phyloP scores from a whole-genome alignment of 1,284 basidiomycete genomes.

The Xanthoconium separans region DNA sequence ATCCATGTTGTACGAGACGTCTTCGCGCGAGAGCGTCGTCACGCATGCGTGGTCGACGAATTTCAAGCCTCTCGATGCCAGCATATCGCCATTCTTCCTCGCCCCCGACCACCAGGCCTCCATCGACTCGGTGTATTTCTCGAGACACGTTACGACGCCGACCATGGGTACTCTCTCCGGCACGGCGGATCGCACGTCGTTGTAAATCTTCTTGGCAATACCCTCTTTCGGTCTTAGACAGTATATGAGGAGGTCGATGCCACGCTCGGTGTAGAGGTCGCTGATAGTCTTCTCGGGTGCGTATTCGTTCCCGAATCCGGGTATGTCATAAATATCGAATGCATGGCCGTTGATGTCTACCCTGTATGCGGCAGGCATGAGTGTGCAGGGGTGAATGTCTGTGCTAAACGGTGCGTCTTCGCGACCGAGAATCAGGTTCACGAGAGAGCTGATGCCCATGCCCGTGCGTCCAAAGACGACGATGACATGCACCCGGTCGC shows the following conservation, averaged over 20 bases:
- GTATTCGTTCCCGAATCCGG: conserved; percentile 25
- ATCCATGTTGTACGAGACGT: conserved; percentile 34
- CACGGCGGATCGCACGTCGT: conserved; percentile 24
- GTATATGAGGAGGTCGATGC: conserved; percentile 32
- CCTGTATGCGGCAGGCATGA: conserved; percentile 24
- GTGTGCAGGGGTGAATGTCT: conserved; percentile 31
- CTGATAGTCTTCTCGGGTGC: conserved; percentile 25
- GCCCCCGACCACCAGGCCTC: conserved; percentile 32
- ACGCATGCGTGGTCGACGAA: conserved; percentile 34
- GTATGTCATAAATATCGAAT: conserved; percentile 32
- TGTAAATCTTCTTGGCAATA: conserved; percentile 28
- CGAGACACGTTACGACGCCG: conserved; percentile 31
- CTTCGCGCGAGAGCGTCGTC: conserved; percentile 32
- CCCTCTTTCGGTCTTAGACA: conserved; percentile 30
- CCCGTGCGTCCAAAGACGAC: conserved; percentile 34
- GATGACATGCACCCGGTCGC: conserved; percentile 31
- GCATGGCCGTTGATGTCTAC: conserved; percentile 31
- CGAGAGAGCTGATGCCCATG: conserved; percentile 31
- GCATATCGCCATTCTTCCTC: conserved; percentile 28
- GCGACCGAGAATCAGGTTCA: conserved; percentile 31
- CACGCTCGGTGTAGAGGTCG: conserved; percentile 30
- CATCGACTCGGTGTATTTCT: conserved; percentile 30
- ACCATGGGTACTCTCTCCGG: conserved; percentile 34
- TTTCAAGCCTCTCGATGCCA: conserved; percentile 25
- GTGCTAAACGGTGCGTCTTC: conserved; percentile 35